Conservation (phyloP, 1,284 basidiomycete genomes). For the Coniferiporia weirii region DNA sequence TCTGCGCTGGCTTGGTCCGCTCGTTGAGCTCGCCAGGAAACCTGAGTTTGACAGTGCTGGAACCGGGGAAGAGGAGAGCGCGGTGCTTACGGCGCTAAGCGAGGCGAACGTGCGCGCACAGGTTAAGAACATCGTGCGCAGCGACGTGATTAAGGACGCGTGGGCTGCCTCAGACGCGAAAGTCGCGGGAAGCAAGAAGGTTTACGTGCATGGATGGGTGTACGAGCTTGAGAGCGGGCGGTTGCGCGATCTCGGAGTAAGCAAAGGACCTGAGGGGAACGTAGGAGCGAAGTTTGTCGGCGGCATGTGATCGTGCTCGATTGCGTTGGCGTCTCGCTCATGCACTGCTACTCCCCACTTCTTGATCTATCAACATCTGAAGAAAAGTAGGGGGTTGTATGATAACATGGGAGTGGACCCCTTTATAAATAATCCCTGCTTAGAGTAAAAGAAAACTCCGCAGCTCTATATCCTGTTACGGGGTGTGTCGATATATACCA, state of each 20-base stretch:
- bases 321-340: no score
- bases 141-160: constrained; percentile 59
- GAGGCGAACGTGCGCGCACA: constrained; percentile 75
- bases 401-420: no score
- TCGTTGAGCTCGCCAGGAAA: constrained; percentile 52
- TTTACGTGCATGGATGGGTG: constrained; percentile 82
- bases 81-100: constrained; percentile 52
- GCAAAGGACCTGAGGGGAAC: constrained; percentile 33
- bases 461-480: no score
- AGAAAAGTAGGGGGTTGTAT: no score
- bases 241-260: constrained; percentile 64
- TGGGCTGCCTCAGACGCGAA: constrained; percentile 57
- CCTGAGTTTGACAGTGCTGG: constrained; percentile 40
- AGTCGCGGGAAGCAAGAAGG: constrained; percentile 34
- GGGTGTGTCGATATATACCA: no score
- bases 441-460: no score
- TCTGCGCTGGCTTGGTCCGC: constrained; percentile 67
- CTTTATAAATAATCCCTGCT: no score
- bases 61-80: constrained; percentile 23
- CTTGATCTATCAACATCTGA: no score
- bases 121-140: constrained; percentile 66
- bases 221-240: constrained; percentile 71
- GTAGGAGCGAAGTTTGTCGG: constrained; percentile 13
- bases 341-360: no score
- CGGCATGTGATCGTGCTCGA: neutral